A percentile compares a stretch with the other conserved stretches of the same genome.
phyloP scores from a whole-genome alignment of 331 rosid species.

The Prunus yedoensis region DNA sequence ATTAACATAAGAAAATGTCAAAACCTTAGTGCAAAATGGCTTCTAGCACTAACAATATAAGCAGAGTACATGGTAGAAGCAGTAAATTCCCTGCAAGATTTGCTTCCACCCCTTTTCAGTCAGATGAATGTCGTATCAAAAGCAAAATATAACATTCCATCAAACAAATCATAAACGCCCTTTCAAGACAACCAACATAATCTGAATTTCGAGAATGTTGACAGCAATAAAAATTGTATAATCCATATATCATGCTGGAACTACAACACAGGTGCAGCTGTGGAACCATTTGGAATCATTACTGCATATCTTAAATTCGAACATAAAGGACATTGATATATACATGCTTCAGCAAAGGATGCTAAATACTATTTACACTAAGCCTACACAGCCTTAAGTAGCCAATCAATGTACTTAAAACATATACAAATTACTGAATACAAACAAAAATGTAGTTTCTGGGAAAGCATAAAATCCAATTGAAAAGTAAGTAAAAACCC shows the following conservation, averaged over 20 bases:
- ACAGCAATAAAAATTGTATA: slow-evolving; percentile 12
- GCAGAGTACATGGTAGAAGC: slow-evolving; percentile 7
- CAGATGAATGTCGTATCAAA: not conserved
- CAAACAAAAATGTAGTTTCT: not conserved
- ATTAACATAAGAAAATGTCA: slow-evolving; percentile 19
- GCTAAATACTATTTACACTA: not conserved
- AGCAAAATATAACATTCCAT: slow-evolving; percentile 9
- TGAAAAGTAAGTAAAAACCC: not conserved
- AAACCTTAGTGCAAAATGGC: slow-evolving; percentile 18
- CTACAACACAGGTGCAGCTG: not conserved
- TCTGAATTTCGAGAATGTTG: slow-evolving; percentile 28
- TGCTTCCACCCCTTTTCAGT: not conserved
- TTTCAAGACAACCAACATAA: slow-evolving; percentile 21
- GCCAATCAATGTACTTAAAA: not conserved
- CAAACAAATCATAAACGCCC: slow-evolving; percentile 24
- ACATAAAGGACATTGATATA: too few relatives aligned
- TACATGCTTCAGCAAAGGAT: not conserved
- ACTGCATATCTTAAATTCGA: too few relatives aligned
- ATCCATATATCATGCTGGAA: not conserved
- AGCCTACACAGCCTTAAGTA: not conserved
- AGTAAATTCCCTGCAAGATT: slow-evolving; percentile 14
- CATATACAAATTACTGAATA: not conserved
- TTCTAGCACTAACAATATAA: slow-evolving; percentile 26
- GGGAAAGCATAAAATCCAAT: not conserved
- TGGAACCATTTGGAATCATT: too few relatives aligned